Evolutionary conservation across 306 rosid genomes (phyloP), one percentile per base, ranked within the genome.

Genomic region (Luffa aegyptiaca): DNA sequence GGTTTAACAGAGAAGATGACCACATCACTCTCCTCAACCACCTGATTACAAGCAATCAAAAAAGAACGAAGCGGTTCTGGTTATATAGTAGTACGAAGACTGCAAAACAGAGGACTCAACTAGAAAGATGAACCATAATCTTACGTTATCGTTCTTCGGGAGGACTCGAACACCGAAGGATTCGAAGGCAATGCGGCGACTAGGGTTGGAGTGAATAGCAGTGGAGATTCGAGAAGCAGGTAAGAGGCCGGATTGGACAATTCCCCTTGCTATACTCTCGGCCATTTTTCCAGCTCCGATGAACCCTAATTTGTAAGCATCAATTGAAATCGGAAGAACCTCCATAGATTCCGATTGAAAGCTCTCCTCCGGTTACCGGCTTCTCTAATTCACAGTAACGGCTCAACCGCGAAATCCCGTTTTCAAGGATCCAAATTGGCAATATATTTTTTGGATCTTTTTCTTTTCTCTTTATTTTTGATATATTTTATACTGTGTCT

Each of bases 281-380:
- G 99, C 99, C 99, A 96, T 90, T 89, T 93, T 96, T 5, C 99
- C 99, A 3, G 98, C 98, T 84, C 97, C 99, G 85, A 96, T 85
- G 77, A 96, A 93, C 31, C 99, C 99, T 9, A 93, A 79, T 61
- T 84, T 92, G 84, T 86, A 91, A 36, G 86, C 82, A 41, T 91
- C 93, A 42, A 78, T 18, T 36, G 93, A 88, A 79, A 93, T 93
- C 5, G 96, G 88, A 61, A 87, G 11, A 11, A 85, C 77, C 84
- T 96, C 98, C 82, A 80, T 80, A 5, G 48, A 68, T 79, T 33
- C 66, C 35, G 80, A 77, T 77, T 62, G 62, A 26, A 46, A 46
- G 57, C 57, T 71, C 76, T 45, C 8, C 75, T 5, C 76, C 76
- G 76, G 57, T 21, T 14, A 20, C 56, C 16, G 74, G 42, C 41